Evolutionary conservation across 2,329 filamentous ascomycete species (phyloP).

Genomic region (Fusarium caatingaense): DNA sequence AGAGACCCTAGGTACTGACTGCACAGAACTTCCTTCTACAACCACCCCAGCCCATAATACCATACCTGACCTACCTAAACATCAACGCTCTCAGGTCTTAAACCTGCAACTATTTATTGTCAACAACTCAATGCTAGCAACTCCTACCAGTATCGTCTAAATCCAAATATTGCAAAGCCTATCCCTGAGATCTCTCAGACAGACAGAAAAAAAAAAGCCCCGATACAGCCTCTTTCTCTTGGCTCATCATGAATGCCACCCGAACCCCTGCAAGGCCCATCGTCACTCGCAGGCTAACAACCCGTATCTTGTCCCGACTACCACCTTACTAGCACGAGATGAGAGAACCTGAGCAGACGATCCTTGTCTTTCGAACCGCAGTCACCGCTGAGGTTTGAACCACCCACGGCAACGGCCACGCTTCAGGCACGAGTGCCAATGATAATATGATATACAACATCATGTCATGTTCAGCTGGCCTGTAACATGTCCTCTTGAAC

Average conservation of each 20-base stretch:
- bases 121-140: neutral
- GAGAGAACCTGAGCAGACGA: conserved; percentile 10
- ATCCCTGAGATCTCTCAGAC: neutral
- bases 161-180: neutral
- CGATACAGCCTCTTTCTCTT: conserved; percentile 11
- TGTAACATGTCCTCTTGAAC: conserved; percentile 12
- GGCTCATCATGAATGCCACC: neutral
- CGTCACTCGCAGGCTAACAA: conserved; percentile 24
- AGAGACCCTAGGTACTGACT: neutral
- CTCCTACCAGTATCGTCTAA: neutral
- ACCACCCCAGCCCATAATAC: conserved; percentile 1
- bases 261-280: conserved; percentile 22
- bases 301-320: conserved; percentile 38
- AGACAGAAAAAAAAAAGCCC: neutral
- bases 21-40: neutral
- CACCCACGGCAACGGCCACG: conserved; percentile 11
- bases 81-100: neutral
- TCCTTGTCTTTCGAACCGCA: conserved; percentile 27
- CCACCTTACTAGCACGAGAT: conserved; percentile 34
- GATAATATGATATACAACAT: conserved; percentile 3
- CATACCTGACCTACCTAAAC: neutral
- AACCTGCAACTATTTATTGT: neutral
- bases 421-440: conserved; percentile 13
- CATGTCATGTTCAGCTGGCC: conserved; percentile 35
- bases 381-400: conserved; percentile 26